A percentile compares a stretch with the other conserved stretches of the same genome.
phyloP scores from a whole-genome alignment of 306 rosid genomes.

The Vicia sativa region DNA sequence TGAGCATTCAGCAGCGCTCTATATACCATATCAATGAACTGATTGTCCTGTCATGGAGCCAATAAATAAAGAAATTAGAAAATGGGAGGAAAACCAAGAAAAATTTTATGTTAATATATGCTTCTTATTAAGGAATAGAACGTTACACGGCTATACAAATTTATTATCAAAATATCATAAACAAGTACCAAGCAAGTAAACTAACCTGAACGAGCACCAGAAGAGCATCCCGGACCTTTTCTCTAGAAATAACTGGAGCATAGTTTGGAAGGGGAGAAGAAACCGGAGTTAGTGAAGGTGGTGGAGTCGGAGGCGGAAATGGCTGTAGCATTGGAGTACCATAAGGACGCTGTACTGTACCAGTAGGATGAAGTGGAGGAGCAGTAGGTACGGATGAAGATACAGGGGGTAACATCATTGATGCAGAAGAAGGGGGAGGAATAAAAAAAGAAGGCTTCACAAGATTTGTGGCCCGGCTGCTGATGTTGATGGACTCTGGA shows the following conservation, averaged over 20 bases:
- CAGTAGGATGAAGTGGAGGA: conserved; percentile 54
- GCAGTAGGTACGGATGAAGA: conserved; percentile 49
- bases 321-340: conserved; percentile 62
- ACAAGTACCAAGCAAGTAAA: conserved; percentile 34
- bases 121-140: conserved; percentile 1
- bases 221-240: conserved; percentile 61
- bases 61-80: conserved; percentile 13
- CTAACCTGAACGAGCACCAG: conserved; percentile 65
- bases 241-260: conserved; percentile 53
- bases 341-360: conserved; percentile 49
- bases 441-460: conserved; percentile 57
- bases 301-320: conserved; percentile 63
- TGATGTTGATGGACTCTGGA: conserved; percentile 45
- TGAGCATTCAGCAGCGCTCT: conserved; percentile 57
- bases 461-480: conserved; percentile 46
- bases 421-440: conserved; percentile 55
- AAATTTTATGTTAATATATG: not conserved
- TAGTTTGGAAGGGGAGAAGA: conserved; percentile 44
- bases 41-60: conserved; percentile 53
- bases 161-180: conserved; percentile 4
- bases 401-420: conserved; percentile 43
- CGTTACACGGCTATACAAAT: conserved; percentile 12
- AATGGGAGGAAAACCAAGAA: not conserved
- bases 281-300: conserved; percentile 58
- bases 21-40: conserved; percentile 60